phyloP scores from a whole-genome alignment of 129 eudicot genomes.

The Smallanthus sonchifolius region DNA sequence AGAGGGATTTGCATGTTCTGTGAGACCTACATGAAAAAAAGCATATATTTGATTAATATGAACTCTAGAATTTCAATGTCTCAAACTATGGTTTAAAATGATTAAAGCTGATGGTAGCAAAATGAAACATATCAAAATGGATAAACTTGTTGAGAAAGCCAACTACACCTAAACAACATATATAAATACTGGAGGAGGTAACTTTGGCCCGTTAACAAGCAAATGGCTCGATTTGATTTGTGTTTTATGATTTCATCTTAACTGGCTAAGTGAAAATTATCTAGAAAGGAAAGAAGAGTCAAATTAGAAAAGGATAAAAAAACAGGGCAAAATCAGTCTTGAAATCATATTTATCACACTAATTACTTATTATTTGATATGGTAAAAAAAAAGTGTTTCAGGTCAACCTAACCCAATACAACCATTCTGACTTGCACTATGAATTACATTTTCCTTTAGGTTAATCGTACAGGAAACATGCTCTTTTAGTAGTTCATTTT shows the following conservation, averaged over 20 bases:
- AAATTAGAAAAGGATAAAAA: too few relatives aligned
- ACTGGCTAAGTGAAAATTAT: too few relatives aligned
- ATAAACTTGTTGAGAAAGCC: too few relatives aligned
- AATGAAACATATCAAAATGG: too few relatives aligned
- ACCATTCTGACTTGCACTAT: background rate
- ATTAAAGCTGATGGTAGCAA: background rate
- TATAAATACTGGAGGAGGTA: too few relatives aligned
- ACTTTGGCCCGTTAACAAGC: too few relatives aligned
- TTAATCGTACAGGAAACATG: background rate
- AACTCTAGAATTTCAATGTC: background rate
- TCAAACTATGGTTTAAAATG: background rate
- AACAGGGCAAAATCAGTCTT: too few relatives aligned
- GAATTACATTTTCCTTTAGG: background rate
- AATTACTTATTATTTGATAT: background rate
- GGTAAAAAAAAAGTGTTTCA: background rate
- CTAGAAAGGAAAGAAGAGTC: too few relatives aligned
- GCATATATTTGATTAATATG: background rate
- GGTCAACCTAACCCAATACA: background rate
- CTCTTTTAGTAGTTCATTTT: background rate
- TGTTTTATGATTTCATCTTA: too few relatives aligned
- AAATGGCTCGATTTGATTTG: too few relatives aligned
- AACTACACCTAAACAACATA: too few relatives aligned
- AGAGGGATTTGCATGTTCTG: conserved; percentile 88
- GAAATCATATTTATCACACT: background rate
- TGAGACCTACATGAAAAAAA: conserved; percentile 46